These are phyloP conservation scores for Pseudocercospora fuligena DNA, from an alignment of 2,329 filamentous ascomycete species.

Conservation along the genomic window DNA sequence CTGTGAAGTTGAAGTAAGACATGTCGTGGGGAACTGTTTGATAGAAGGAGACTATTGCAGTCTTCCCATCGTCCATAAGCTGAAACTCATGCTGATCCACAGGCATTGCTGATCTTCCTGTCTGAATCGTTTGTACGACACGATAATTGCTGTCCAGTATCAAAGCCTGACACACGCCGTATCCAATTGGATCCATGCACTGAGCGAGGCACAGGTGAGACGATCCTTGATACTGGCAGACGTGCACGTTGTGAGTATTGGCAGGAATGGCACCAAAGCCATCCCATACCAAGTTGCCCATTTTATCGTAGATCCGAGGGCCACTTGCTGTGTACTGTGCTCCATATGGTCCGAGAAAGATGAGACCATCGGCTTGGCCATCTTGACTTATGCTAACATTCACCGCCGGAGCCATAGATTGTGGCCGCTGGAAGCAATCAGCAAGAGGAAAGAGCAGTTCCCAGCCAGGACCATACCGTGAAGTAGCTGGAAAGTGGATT, in stretches of 20 bases:
- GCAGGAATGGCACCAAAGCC: constrained; percentile 46
- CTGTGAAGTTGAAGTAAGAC: not conserved
- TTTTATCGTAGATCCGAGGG: constrained; percentile 37
- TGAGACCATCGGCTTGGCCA: constrained; percentile 26
- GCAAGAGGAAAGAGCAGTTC: not conserved
- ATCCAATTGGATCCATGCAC: constrained; percentile 46
- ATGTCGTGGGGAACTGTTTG: constrained; percentile 2
- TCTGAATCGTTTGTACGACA: constrained; percentile 48
- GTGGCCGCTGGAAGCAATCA: constrained; percentile 28
- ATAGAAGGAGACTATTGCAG: not conserved
- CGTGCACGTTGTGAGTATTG: constrained; percentile 50
- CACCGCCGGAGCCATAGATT: constrained; percentile 32
- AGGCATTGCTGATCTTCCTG: constrained; percentile 22
- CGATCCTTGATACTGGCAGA: constrained; percentile 50
- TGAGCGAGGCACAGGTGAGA: constrained; percentile 53
- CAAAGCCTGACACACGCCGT: constrained; percentile 51
- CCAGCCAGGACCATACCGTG: constrained; percentile 10
- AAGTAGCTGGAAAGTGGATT: constrained; percentile 3
- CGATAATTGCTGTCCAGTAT: constrained; percentile 53
- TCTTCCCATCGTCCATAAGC: constrained; percentile 3
- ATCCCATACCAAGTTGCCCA: constrained; percentile 39
- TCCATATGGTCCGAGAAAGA: constrained; percentile 34
- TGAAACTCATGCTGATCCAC: constrained; percentile 7
- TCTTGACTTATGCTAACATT: constrained; percentile 30
- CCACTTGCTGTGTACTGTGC: constrained; percentile 17